These are phyloP conservation scores for Rubia balearica DNA, from an alignment of 305 asterid species.

Conservation along the genomic window DNA sequence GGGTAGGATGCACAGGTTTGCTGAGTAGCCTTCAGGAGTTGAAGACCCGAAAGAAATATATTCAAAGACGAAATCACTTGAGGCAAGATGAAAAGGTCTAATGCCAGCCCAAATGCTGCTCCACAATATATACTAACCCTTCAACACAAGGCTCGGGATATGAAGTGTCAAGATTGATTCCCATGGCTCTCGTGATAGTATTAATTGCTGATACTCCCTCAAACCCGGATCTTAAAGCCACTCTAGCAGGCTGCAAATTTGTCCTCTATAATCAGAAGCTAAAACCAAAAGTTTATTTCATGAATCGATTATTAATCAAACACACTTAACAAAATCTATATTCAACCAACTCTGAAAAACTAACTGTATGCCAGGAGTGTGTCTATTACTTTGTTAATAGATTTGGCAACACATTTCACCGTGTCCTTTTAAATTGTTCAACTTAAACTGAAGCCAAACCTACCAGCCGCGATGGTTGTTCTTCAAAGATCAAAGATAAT, in stretches of 20 bases:
- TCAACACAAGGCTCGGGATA: conserved; percentile 98
- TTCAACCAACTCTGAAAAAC: neutral
- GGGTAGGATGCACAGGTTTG: conserved; percentile 80
- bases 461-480: neutral
- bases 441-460: neutral
- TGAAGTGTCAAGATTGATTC: conserved; percentile 74
- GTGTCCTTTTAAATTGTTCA: neutral
- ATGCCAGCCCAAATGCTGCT: neutral
- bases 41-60: conserved; percentile 46
- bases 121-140: conserved; percentile 46
- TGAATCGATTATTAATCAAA: neutral
- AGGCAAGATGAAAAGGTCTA: conserved; percentile 3
- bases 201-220: conserved; percentile 94
- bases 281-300: neutral
- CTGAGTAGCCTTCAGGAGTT: conserved; percentile 90
- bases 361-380: neutral
- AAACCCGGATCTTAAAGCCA: conserved; percentile 61
- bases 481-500: neutral
- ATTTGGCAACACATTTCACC: neutral
- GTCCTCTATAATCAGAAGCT: neutral
- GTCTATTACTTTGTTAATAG: neutral
- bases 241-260: conserved; percentile 66
- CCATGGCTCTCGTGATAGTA: conserved; percentile 97
- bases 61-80: neutral
- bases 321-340: neutral